A percentile compares a stretch with the other conserved stretches of the same genome.
Conservation (phyloP, 805 yeast species). For the Starmerella sp. region DNA sequence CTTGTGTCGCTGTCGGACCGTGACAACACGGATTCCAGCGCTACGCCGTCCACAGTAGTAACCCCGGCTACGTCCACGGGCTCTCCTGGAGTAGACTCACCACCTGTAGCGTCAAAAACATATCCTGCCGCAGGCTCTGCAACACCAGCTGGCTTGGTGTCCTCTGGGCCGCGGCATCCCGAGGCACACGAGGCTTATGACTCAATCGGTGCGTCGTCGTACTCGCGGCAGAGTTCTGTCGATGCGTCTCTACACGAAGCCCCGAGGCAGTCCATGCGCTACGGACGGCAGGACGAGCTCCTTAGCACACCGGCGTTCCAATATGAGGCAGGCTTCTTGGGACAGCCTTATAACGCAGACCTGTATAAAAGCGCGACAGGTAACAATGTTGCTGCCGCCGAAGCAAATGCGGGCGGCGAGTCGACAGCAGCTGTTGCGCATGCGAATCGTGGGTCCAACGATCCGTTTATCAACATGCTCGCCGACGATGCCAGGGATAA, state of each 20-base stretch:
- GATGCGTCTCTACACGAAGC: not conserved
- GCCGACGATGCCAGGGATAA: not conserved
- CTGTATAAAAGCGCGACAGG: slow-evolving; percentile 10
- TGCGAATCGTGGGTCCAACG: not conserved
- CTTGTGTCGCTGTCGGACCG: not conserved
- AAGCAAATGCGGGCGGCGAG: slow-evolving; percentile 3
- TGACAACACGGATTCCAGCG: not conserved
- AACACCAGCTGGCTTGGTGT: not conserved
- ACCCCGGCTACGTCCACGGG: not conserved
- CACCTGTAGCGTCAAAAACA: not conserved
- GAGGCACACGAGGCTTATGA: not conserved
- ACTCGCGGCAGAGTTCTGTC: not conserved
- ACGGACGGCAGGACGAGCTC: not conserved
- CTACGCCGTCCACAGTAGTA: not conserved
- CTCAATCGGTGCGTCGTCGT: not conserved
- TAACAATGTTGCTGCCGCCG: slow-evolving; percentile 8
- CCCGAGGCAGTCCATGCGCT: not conserved
- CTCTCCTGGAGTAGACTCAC: not conserved
- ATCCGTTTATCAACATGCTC: not conserved
- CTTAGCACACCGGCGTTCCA: not conserved
- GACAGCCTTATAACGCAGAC: slow-evolving; percentile 9
- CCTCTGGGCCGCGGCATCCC: not conserved
- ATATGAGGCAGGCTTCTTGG: not conserved
- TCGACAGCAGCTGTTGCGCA: not conserved
- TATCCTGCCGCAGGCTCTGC: not conserved